Conservation (phyloP, 331 rosid species). For the Cydonia oblonga region DNA sequence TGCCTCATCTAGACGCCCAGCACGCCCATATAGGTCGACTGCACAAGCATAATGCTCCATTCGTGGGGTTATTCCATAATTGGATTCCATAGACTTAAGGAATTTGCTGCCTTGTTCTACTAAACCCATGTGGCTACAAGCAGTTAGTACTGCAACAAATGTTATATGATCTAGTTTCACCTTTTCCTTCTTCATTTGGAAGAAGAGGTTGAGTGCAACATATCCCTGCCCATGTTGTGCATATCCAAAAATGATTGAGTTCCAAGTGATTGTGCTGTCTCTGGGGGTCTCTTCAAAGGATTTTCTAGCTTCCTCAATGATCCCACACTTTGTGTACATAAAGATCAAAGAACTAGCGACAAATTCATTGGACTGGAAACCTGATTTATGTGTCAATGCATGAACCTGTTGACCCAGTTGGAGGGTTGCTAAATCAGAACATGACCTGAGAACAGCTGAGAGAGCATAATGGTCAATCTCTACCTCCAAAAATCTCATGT, state of each 20-base stretch:
- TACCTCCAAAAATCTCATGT: conserved; percentile 33
- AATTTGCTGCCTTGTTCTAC: conserved; percentile 54
- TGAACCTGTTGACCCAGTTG: conserved; percentile 72
- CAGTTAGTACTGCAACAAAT: conserved; percentile 68
- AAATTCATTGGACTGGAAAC: conserved; percentile 45
- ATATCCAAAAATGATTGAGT: conserved; percentile 72
- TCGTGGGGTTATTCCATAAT: conserved; percentile 38
- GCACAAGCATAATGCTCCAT: conserved; percentile 84
- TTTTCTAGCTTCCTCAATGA: conserved; percentile 63
- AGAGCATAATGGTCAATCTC: conserved; percentile 59
- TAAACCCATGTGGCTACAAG: conserved; percentile 72
- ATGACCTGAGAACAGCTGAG: conserved; percentile 53
- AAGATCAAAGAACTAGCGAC: conserved; percentile 67
- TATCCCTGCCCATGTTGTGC: conserved; percentile 77
- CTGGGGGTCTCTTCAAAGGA: conserved; percentile 49
- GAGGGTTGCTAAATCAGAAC: conserved; percentile 67
- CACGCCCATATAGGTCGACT: conserved; percentile 61
- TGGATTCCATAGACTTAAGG: conserved; percentile 38
- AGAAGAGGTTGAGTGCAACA: conserved; percentile 56
- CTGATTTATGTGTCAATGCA: conserved; percentile 38
- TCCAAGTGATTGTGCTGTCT: conserved; percentile 57
- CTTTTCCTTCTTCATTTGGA: conserved; percentile 41
- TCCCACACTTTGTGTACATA: conserved; percentile 88
- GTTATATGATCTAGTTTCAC: conserved; percentile 79
- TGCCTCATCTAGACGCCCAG: conserved; percentile 51